Evolutionary conservation across 2,329 filamentous ascomycete species (phyloP).

Genomic region (Ascomycota sp.): DNA sequence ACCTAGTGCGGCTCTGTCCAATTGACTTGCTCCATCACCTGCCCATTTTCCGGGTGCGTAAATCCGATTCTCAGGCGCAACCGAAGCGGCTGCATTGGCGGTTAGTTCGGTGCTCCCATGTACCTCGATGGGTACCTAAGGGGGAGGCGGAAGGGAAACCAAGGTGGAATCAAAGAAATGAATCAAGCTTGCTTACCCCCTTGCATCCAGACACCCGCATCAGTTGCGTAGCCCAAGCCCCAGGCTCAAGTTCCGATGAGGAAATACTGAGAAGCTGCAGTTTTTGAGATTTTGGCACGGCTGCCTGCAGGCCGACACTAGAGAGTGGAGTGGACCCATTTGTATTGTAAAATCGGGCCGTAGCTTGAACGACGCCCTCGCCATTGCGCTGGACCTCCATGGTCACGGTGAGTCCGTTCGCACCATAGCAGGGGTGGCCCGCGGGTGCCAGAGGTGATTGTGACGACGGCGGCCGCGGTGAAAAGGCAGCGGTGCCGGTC

Average conservation of each 20-base stretch:
- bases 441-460: conserved; percentile 19
- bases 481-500: conserved; percentile 23
- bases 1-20: conserved; percentile 52
- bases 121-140: no score
- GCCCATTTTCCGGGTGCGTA: conserved; percentile 42
- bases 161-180: not conserved
- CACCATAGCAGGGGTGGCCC: conserved; percentile 57
- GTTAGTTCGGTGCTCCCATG: no score
- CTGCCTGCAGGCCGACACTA: conserved; percentile 69
- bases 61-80: conserved; percentile 72
- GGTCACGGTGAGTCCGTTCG: conserved; percentile 61
- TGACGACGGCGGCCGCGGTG: conserved; percentile 21
- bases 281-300: conserved; percentile 90
- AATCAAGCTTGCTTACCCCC: conserved; percentile 42
- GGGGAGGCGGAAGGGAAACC: not conserved
- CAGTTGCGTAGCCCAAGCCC: conserved; percentile 66
- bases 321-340: conserved; percentile 43
- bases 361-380: conserved; percentile 57
- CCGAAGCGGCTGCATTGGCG: conserved; percentile 46
- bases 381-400: conserved; percentile 68
- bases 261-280: conserved; percentile 81
- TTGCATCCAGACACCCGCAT: conserved; percentile 73
- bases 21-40: conserved; percentile 79
- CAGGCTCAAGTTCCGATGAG: conserved; percentile 49
- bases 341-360: conserved; percentile 63